These are phyloP conservation scores for Venturia aucupariae DNA, from an alignment of 2,329 filamentous ascomycete species.

Conservation along the genomic window DNA sequence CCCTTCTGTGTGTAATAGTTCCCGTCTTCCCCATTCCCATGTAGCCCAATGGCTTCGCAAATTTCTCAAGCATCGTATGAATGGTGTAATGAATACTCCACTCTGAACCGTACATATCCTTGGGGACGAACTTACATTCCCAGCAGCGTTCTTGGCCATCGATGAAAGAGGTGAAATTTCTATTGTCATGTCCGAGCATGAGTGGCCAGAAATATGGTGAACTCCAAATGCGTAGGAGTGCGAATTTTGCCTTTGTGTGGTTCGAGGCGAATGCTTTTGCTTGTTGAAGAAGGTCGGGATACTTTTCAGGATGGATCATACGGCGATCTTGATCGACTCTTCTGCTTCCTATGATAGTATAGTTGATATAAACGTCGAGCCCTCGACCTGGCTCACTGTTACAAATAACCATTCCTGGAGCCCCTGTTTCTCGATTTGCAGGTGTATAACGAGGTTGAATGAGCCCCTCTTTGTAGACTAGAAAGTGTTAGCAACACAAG, in stretches of 20 bases:
- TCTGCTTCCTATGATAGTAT: not conserved
- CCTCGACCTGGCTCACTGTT: not conserved
- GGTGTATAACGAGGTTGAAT: not conserved
- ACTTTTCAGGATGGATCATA: not conserved
- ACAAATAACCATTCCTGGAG: not conserved
- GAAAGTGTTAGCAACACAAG: not conserved
- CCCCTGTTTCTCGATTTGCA: not conserved
- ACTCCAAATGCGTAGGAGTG: constrained; percentile 38
- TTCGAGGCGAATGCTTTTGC: constrained; percentile 20
- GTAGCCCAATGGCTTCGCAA: constrained; percentile 20
- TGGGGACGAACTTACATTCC: constrained; percentile 35
- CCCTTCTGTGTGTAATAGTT: constrained; percentile 27
- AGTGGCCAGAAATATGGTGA: constrained; percentile 42
- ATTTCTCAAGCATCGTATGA: constrained; percentile 24
- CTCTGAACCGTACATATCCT: constrained; percentile 37
- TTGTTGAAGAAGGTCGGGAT: not conserved
- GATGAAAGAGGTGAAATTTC: constrained; percentile 29
- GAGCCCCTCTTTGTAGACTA: not conserved
- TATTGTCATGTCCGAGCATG: constrained; percentile 33
- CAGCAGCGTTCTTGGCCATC: not conserved
- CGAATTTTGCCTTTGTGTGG: constrained; percentile 29
- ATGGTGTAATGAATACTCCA: constrained; percentile 35
- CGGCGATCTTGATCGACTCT: not conserved
- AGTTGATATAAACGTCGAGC: not conserved
- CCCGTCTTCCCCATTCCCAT: constrained; percentile 26